phyloP scores from a whole-genome alignment of 2,329 filamentous ascomycete genomes.

The Epichloe scottii region DNA sequence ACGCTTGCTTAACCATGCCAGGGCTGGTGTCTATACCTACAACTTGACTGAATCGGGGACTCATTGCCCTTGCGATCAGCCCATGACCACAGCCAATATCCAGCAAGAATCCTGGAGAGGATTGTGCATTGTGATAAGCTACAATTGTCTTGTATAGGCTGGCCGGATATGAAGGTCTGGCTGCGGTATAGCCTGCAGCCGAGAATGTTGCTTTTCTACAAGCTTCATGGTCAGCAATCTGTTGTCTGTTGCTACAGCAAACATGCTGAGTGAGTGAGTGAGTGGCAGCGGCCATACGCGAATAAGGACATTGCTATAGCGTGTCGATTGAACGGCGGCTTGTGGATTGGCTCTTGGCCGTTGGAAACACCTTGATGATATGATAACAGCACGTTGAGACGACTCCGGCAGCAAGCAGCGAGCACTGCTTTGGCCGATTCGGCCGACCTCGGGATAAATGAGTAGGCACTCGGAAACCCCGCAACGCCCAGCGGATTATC shows the following conservation, averaged over 20 bases:
- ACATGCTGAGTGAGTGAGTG: not conserved
- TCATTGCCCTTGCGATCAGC: slow-evolving; percentile 40
- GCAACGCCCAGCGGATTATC: not conserved
- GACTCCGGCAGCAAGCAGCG: not conserved
- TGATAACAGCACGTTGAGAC: not conserved
- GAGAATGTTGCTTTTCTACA: slow-evolving; percentile 42
- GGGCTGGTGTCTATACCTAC: slow-evolving; percentile 44
- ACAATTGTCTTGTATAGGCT: slow-evolving; percentile 41
- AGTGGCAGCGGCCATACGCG: slow-evolving; percentile 23
- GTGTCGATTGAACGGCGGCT: not conserved
- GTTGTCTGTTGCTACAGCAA: not conserved
- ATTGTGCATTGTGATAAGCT: slow-evolving; percentile 33
- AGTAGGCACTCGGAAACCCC: not conserved
- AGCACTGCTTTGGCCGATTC: slow-evolving; percentile 1
- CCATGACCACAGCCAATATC: slow-evolving; percentile 56
- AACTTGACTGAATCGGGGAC: slow-evolving; percentile 36
- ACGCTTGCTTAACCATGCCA: slow-evolving; percentile 43
- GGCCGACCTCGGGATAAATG: slow-evolving; percentile 6
- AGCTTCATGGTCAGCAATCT: slow-evolving; percentile 1
- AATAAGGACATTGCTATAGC: slow-evolving; percentile 32
- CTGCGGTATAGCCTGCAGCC: slow-evolving; percentile 44
- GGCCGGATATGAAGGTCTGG: slow-evolving; percentile 46
- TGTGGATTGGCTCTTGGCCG: not conserved
- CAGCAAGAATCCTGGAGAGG: slow-evolving; percentile 23
- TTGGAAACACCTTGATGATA: not conserved